These are phyloP conservation scores for Acanthamoeba castellanii DNA, from an alignment of 208 protist species.

Conservation along the genomic window DNA sequence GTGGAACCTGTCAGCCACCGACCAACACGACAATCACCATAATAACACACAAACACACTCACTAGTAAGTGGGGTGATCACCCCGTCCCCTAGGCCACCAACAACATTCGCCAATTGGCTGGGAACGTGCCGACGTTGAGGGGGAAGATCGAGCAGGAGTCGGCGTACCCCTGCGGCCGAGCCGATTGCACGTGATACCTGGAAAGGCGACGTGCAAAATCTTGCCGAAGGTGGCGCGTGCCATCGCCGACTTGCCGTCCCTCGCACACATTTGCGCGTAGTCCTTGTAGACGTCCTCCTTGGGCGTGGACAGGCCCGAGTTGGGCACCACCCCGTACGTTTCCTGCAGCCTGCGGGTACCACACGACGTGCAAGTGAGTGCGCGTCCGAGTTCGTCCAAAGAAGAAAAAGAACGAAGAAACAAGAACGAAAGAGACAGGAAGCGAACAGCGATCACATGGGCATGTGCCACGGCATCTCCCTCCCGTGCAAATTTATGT, in stretches of 20 bases:
- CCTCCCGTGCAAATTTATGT: too few relatives aligned
- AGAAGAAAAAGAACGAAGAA: not conserved
- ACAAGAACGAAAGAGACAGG: not conserved
- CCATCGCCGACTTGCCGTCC: slow-evolving; percentile 19
- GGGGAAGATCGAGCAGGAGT: not conserved
- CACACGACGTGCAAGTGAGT: not conserved
- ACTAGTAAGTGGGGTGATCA: not conserved
- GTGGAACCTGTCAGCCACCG: not conserved
- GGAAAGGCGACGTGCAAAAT: not conserved
- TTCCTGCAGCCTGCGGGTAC: not conserved
- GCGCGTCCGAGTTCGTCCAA: not conserved
- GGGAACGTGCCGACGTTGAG: too few relatives aligned
- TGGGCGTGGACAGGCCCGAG: not conserved
- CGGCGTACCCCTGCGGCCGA: not conserved
- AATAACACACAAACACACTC: not conserved
- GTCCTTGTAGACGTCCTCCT: slow-evolving; percentile 24
- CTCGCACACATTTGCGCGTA: not conserved
- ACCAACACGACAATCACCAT: too few relatives aligned
- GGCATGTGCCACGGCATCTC: too few relatives aligned
- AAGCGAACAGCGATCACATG: not conserved
- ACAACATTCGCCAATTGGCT: not conserved
- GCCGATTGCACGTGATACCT: not conserved
- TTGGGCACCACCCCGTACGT: not conserved
- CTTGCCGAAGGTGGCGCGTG: slow-evolving; percentile 45
- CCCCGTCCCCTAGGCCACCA: not conserved